phyloP scores from a whole-genome alignment of 768 basidiomycete genomes.

The Lyophyllum atratum region DNA sequence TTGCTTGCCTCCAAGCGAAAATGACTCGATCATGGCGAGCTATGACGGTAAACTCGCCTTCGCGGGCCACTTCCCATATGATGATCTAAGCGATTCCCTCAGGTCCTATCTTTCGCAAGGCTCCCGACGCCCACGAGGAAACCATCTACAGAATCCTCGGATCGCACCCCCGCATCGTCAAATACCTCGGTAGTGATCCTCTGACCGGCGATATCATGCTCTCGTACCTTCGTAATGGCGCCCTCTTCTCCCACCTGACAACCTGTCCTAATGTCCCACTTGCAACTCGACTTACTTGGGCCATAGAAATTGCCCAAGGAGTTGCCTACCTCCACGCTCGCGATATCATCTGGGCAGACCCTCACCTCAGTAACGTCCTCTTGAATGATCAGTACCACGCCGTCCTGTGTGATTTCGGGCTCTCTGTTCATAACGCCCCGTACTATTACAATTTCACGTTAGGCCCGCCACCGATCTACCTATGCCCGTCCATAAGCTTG shows the following conservation, averaged over 20 bases:
- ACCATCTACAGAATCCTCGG: background rate
- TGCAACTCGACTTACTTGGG: slow-evolving; percentile 4
- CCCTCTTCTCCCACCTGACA: background rate
- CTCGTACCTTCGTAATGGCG: slow-evolving; percentile 2
- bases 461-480: slow-evolving; percentile 7
- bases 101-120: too few species aligned
- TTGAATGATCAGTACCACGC: slow-evolving; percentile 20
- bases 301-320: slow-evolving; percentile 14
- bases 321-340: slow-evolving; percentile 13
- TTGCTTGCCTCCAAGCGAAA: too few species aligned
- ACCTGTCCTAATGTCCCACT: background rate
- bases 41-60: too few species aligned
- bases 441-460: slow-evolving; percentile 8
- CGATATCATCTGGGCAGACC: slow-evolving; percentile 12
- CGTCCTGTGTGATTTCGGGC: slow-evolving; percentile 11
- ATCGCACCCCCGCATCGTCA: background rate
- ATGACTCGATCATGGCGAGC: too few species aligned
- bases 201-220: background rate
- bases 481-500: background rate
- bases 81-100: too few species aligned
- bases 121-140: background rate
- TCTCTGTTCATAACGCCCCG: background rate
- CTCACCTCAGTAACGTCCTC: slow-evolving; percentile 15
- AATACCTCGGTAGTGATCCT: background rate
- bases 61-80: too few species aligned